Conservation (phyloP, 306 rosid species). For the Chamaecrista fasciculata region DNA sequence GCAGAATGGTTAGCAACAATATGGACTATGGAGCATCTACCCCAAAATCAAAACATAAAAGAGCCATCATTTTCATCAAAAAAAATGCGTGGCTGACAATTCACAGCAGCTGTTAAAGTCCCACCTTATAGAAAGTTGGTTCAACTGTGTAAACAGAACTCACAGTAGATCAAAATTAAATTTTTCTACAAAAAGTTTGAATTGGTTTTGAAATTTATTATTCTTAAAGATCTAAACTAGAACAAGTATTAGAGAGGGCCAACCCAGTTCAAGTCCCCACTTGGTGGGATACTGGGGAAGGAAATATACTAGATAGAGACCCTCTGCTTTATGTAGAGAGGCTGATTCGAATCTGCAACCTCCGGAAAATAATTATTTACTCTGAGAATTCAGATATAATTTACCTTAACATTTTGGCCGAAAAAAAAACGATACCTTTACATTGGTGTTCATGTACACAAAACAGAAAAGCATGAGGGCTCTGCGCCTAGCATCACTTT, state of each 20-base stretch:
- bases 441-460: conserved; percentile 53
- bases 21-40: too few species aligned
- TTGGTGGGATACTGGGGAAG: too few species aligned
- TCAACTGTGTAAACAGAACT: neutral
- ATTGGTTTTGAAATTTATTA: neutral
- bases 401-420: too few species aligned
- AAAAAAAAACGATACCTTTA: too few species aligned
- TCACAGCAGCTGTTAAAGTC: neutral
- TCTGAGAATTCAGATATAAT: too few species aligned
- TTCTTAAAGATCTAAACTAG: neutral
- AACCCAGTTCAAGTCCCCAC: too few species aligned
- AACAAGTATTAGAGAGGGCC: too few species aligned
- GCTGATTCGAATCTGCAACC: too few species aligned
- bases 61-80: too few species aligned
- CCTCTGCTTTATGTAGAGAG: too few species aligned
- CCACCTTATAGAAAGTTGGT: neutral
- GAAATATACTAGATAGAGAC: too few species aligned
- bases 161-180: neutral
- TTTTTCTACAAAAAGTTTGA: neutral
- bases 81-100: neutral
- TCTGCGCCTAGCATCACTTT: conserved; percentile 69
- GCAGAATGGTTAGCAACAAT: neutral
- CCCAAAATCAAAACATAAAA: too few species aligned
- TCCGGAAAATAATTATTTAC: neutral
- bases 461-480: conserved; percentile 78